Percentiles rank a stretch among this genome's conserved stretches.
Conservation (phyloP, 169 alveolate species). For the Plasmodium malariae region DNA sequence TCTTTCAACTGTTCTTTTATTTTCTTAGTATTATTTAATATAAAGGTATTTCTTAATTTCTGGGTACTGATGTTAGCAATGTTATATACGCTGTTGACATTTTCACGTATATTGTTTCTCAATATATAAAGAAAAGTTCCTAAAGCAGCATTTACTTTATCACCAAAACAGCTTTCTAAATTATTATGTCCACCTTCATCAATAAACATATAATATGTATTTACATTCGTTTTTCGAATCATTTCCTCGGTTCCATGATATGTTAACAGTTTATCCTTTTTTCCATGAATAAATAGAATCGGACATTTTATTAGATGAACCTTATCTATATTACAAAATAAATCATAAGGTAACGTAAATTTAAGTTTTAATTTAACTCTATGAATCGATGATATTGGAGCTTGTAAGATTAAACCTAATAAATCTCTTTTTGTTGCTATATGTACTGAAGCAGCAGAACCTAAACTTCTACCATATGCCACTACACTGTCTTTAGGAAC, state of each 20-base stretch:
- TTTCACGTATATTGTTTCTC: constrained; percentile 35
- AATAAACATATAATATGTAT: constrained; percentile 81
- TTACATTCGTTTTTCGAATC: constrained; percentile 76
- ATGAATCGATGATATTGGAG: constrained; percentile 91
- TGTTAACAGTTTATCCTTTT: constrained; percentile 93
- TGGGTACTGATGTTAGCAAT: constrained; percentile 14
- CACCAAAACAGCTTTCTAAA: constrained; percentile 76
- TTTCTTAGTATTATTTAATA: constrained; percentile 7
- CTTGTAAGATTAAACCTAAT: constrained; percentile 90
- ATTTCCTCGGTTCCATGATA: constrained; percentile 79
- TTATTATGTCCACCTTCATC: constrained; percentile 84
- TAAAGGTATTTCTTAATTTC: constrained; percentile 31
- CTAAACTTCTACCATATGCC: constrained; percentile 94
- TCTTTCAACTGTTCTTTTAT: constrained; percentile 15
- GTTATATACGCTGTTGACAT: constrained; percentile 38
- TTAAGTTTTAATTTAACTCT: constrained; percentile 88
- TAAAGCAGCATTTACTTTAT: constrained; percentile 75
- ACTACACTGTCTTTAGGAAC: constrained; percentile 85
- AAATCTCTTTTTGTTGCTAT: constrained; percentile 85
- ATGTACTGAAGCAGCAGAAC: constrained; percentile 92
- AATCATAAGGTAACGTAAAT: constrained; percentile 93
- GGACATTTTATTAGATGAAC: constrained; percentile 85
- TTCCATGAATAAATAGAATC: constrained; percentile 92
- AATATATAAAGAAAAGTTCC: constrained; percentile 41
- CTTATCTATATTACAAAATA: constrained; percentile 93